Base-by-base conservation (phyloP, 768 basidiomycete species). In the Rhodosporidiobolus sp. region DNA sequence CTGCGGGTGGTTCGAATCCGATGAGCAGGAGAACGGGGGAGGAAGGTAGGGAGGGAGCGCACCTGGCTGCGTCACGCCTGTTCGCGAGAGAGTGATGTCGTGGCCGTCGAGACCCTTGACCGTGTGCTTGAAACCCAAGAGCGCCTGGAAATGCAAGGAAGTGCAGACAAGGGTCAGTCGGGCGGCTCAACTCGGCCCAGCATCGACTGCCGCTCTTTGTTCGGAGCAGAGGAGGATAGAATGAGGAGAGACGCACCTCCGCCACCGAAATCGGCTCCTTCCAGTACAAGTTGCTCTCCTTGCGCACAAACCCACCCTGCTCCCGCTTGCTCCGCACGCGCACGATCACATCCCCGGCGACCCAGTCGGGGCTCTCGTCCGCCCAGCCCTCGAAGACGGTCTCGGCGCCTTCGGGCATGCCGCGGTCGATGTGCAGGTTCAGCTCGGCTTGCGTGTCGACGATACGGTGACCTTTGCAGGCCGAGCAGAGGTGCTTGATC, bases 281-380 rank as follows among this genome's bases (percentile, higher is more conserved):
- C 89, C 94, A 96, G 77, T 96, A 92, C 61, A 99, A 82, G 78
- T 90, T 90, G 63, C 85, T 87, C 79, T 97, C 95, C 80, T 97
- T 96, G 79, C 96, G 85, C 73, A 88, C 85, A 87, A 90, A 98
- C 6, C 88, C 87, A 59, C 92, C 93, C 75, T 86, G 86, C 70
- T 88, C 86, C 76, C 88, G 88, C 81, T 86, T 86, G 78, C 89
- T 94, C 75, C 89, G 84, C 24, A 98, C 88, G 62, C 93, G 84
- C 58, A 98, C 84, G 49, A 98, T 84, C 60, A 99, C 87, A 82
- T 99, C 94, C 14, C 96, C 96, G 11, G 96, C 84, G 78, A 95
- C 94, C 90, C 90, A 96, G 76, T 98, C 96, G 6, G 92, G 92
- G 67, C 85, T 90, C 83, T 99, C 94, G 80, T 98, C 96, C 56